These are phyloP conservation scores for Alternaria gaisen DNA, from an alignment of 2,329 filamentous ascomycete genomes.

Conservation along the genomic window DNA sequence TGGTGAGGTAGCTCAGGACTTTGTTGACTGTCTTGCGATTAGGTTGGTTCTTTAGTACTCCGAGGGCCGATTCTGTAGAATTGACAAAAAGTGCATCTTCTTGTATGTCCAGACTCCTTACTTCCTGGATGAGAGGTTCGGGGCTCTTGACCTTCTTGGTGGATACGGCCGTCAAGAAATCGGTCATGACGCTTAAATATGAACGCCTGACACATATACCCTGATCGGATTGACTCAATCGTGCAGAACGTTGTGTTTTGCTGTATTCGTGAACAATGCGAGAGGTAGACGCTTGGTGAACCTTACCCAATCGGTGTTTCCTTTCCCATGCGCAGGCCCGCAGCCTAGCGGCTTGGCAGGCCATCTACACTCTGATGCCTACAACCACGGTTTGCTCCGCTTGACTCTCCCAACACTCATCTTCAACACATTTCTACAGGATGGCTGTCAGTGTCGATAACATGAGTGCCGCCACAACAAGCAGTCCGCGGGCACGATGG, in stretches of 20 bases:
- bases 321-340: slow-evolving; percentile 23
- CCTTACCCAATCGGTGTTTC: slow-evolving; percentile 30
- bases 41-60: slow-evolving; percentile 69
- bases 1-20: slow-evolving; percentile 63
- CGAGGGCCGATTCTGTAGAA: slow-evolving; percentile 62
- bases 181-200: slow-evolving; percentile 52
- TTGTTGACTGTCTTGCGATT: slow-evolving; percentile 65
- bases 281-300: slow-evolving; percentile 5
- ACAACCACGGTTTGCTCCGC: slow-evolving; percentile 27
- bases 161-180: slow-evolving; percentile 60
- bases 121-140: slow-evolving; percentile 27
- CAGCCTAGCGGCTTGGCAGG: slow-evolving; percentile 37
- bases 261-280: slow-evolving; percentile 1
- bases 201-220: background rate
- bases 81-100: slow-evolving; percentile 26
- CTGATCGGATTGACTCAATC: background rate
- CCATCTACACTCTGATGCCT: slow-evolving; percentile 34
- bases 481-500: slow-evolving; percentile 56
- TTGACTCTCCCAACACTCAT: slow-evolving; percentile 17
- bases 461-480: slow-evolving; percentile 23
- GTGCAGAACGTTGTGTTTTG: background rate
- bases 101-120: slow-evolving; percentile 21
- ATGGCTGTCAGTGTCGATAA: slow-evolving; percentile 37
- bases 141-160: slow-evolving; percentile 38
- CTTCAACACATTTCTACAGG: slow-evolving; percentile 16